Evolutionary conservation across 2,329 filamentous ascomycete genomes (phyloP), one percentile per base, ranked within the genome.

Genomic region (Fusarium sp.): DNA sequence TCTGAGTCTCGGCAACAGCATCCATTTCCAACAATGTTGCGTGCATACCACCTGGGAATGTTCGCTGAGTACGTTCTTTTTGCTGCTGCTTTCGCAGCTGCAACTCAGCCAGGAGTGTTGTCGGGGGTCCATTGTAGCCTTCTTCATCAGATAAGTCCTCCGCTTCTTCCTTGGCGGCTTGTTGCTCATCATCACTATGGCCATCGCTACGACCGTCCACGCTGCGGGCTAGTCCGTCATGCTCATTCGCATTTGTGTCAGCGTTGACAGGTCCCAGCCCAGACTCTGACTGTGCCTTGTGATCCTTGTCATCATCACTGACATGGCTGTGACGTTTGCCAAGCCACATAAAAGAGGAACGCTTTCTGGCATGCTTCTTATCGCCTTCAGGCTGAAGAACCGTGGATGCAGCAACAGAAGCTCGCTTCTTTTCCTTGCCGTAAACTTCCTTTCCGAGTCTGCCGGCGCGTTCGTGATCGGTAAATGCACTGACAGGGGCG

Each of bases 21-120:
- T 99, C 96, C 75, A 98, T 88, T 80, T 99, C 91, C 2, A 99
- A 86, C 8, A 99, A 87, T 0, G 96, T 99, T 19, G 94, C 94
- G 73, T 96, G 94, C 88, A 97, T 92, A n/a, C 94, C 95, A 61
- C 92, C 91, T 25, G 93, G 92, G 75, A 86, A 86, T 28, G 91
- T 87, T 28, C 91, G 89, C 64, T 81, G 80, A 35, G 92, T 96
- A 40, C 96, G 91, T 70, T 91, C 87, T 81, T 94, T 95, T 77
- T 97, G 92, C 76, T 97, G 93, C 67, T 94, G 91, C 80, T 99
- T 98, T 57, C 96, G 92, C 72, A 97, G 85, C 80, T 98, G 94
- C 12, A 99, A 86, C 80, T 99, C 96, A 1, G 96, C 96, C 30
- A 99, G 88, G 1, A 99, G 87, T 0, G 96, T 99, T 2, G 95